Evolutionary conservation across 768 basidiomycete genomes (phyloP), one percentile per base, ranked within the genome.

Genomic region (Coprinopsis sp.): DNA sequence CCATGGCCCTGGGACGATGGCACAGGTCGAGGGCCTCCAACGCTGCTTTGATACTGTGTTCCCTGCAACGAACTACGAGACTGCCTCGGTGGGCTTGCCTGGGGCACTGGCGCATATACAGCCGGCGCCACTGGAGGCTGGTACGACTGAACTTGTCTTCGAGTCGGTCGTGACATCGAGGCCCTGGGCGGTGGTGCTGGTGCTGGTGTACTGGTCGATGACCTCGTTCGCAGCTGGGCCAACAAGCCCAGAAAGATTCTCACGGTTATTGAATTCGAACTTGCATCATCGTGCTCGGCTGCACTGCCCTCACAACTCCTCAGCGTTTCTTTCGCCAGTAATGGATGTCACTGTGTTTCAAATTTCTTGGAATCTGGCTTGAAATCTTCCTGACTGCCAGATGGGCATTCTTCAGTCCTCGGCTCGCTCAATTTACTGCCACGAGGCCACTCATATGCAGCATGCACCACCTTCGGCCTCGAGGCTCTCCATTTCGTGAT

Each of bases 71-170:
- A 16, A 13, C 19, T 7, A 21, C 40, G 51, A 38, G 44, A 1
- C 54, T 40, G n/a, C 22, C 51, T 38, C 34, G 49, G 49, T 25
- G 71, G 68, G 49, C 72, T 72, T 33, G 79, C 78, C 58, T 81
- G 82, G 1, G 84, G 82, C 4, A 86, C 82, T 29, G 80, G 76
- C 50, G 83, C 76, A 63, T 87, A 86, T 25, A 44, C 42, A 12
- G 77, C 72, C 46, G 78, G 76, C 34, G 70, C n/a, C n/a, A n/a
- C 64, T 27, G 65, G 67, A 38, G 65, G 64, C 11, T 70, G 65
- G 16, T 69, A 76, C 39, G 73, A 69, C 16, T 72, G 74, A 28
- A 72, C 51, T 37, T 58, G 60, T 37, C 68, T 63, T 49, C 67
- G 64, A 46, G 61, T 62, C 24, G 64, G 60, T 56, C 64, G 67